phyloP scores from a whole-genome alignment of 2,329 filamentous ascomycete species.

The Laburnicola sp. region DNA sequence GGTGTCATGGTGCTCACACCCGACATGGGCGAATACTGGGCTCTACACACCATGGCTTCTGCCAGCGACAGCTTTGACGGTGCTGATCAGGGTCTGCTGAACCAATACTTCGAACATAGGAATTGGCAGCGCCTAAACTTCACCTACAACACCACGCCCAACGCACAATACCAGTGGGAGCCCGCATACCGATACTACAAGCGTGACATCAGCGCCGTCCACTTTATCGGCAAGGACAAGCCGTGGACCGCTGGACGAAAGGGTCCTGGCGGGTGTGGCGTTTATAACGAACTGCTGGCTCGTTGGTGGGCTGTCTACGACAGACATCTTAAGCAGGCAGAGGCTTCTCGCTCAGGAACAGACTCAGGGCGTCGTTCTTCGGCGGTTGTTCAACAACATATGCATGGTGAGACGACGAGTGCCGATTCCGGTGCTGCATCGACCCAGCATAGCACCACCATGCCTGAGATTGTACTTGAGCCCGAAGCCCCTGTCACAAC shows the following conservation, averaged over 20 bases:
- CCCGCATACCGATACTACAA: constrained; percentile 94
- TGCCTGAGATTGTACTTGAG: constrained; percentile 24
- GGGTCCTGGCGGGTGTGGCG: constrained; percentile 58
- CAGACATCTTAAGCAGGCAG: constrained; percentile 66
- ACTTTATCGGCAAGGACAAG: constrained; percentile 92
- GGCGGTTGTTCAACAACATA: constrained; percentile 28
- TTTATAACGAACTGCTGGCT: constrained; percentile 81
- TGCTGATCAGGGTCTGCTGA: constrained; percentile 91
- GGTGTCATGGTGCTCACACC: constrained; percentile 91
- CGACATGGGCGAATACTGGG: constrained; percentile 84
- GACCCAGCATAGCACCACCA: constrained; percentile 19
- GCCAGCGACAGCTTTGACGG: constrained; percentile 93
- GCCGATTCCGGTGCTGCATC: constrained; percentile 18
- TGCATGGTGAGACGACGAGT: constrained; percentile 34
- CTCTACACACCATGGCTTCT: constrained; percentile 79
- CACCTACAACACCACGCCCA: constrained; percentile 95
- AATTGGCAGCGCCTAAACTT: constrained; percentile 87
- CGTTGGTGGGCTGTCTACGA: constrained; percentile 97
- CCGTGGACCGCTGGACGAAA: constrained; percentile 66
- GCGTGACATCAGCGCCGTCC: constrained; percentile 83
- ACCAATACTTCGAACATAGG: constrained; percentile 83
- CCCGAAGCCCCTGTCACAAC: constrained; percentile 38
- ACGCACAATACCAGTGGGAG: constrained; percentile 94
- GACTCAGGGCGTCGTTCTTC: constrained; percentile 15
- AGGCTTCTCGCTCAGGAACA: constrained; percentile 14